phyloP scores from a whole-genome alignment of 495 filamentous ascomycete species.

The Annulohypoxylon nitens region DNA sequence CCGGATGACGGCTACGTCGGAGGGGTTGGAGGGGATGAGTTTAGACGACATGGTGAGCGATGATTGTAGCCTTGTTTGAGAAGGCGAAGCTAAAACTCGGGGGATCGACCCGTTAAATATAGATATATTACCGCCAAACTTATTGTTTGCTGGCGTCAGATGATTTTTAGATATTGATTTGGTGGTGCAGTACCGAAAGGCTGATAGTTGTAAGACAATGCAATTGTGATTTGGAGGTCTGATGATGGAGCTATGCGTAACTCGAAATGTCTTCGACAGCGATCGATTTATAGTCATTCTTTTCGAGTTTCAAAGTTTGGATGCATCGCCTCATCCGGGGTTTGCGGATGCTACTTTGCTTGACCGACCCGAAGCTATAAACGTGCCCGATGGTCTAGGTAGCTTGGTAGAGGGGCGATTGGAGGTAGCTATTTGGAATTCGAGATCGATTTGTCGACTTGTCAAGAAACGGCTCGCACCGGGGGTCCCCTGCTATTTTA shows the following conservation, averaged over 20 bases:
- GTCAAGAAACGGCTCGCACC: slow-evolving; percentile 1
- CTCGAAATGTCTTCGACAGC: slow-evolving; percentile 5
- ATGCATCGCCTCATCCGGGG: slow-evolving; percentile 6
- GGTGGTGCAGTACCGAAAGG: slow-evolving; percentile 2
- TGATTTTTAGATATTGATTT: slow-evolving; percentile 12
- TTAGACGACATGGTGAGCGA: slow-evolving; percentile 57
- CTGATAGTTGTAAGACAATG: slow-evolving; percentile 21
- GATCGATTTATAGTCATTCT: slow-evolving; percentile 38
- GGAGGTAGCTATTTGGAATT: background rate
- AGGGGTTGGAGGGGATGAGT: slow-evolving; percentile 71
- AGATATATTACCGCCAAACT: background rate
- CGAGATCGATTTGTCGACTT: slow-evolving; percentile 3
- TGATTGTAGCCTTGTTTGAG: background rate
- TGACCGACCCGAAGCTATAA: slow-evolving; percentile 15
- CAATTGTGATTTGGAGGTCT: slow-evolving; percentile 11
- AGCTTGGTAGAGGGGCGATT: background rate
- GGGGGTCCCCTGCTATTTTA: background rate
- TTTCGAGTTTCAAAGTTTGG: slow-evolving; percentile 9
- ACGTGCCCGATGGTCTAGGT: background rate
- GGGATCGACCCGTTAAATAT: background rate
- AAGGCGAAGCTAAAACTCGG: background rate
- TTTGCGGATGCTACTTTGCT: background rate
- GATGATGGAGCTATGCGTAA: slow-evolving; percentile 12
- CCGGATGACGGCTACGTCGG: slow-evolving; percentile 88
- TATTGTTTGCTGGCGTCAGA: slow-evolving; percentile 2